A percentile compares a stretch with the other conserved stretches of the same genome.
These are phyloP conservation scores for Leishmania martiniquensis DNA, from an alignment of 208 protist species.

Conservation along the genomic window DNA sequence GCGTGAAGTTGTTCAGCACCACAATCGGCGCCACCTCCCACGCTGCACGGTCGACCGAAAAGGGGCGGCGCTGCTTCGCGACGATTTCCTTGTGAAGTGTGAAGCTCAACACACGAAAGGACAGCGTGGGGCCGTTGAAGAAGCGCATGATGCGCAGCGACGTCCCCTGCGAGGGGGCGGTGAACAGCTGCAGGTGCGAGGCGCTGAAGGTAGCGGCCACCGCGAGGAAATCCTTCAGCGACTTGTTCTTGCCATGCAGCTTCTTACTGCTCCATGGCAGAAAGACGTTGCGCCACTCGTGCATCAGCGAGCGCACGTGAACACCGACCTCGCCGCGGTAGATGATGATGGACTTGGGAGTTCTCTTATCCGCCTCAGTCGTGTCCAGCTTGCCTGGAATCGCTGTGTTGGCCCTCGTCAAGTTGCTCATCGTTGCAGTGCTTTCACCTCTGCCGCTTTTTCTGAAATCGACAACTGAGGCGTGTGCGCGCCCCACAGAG, in stretches of 20 bases:
- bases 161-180: constrained; percentile 78
- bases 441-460: background rate
- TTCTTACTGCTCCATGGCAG: constrained; percentile 92
- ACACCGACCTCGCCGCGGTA: constrained; percentile 87
- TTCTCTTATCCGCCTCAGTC: constrained; percentile 86
- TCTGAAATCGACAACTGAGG: background rate
- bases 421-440: constrained; percentile 22
- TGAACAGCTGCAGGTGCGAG: constrained; percentile 90
- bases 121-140: constrained; percentile 90
- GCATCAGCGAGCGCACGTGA: constrained; percentile 84
- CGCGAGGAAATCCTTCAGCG: constrained; percentile 87
- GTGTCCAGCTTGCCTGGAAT: constrained; percentile 84
- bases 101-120: constrained; percentile 90
- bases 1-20: constrained; percentile 93
- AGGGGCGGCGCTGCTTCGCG: constrained; percentile 73
- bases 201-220: constrained; percentile 84
- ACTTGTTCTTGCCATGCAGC: constrained; percentile 89
- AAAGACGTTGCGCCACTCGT: constrained; percentile 91
- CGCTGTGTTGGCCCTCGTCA: constrained; percentile 13
- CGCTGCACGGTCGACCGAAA: constrained; percentile 50
- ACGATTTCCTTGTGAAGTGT: constrained; percentile 83
- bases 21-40: constrained; percentile 91
- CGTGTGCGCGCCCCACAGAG: no score
- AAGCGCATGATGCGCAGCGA: constrained; percentile 92
- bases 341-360: constrained; percentile 92